Evolutionary conservation across 306 rosid genomes (phyloP).

Genomic region (Gleditsia sinensis): DNA sequence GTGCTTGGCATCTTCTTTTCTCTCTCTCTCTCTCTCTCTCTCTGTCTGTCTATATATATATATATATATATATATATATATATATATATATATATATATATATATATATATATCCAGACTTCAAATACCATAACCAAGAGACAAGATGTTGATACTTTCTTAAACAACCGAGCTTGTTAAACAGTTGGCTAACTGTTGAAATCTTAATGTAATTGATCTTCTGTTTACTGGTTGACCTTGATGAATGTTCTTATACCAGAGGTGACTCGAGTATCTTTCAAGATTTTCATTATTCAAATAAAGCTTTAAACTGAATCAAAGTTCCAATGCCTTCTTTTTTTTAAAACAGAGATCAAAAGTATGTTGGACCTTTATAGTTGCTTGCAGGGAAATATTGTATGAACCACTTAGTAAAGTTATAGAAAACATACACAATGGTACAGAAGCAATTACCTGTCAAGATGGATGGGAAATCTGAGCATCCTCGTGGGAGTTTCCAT

Average conservation of each 20-base stretch:
- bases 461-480: background rate
- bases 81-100: no score
- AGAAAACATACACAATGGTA: background rate
- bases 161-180: background rate
- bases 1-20: slow-evolving; percentile 24
- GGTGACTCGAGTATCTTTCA: background rate
- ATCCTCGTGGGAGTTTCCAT: background rate
- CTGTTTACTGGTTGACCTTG: background rate
- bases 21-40: no score
- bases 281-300: background rate
- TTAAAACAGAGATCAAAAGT: background rate
- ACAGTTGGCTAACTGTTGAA: background rate
- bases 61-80: no score
- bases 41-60: no score
- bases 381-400: background rate
- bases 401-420: background rate
- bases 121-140: background rate
- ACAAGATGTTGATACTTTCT: background rate
- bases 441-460: background rate
- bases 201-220: background rate
- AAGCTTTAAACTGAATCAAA: background rate
- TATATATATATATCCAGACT: background rate
- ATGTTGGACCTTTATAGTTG: background rate
- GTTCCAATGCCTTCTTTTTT: background rate
- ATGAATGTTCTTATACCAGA: background rate